These are phyloP conservation scores for Periconia sp. DNA, from an alignment of 2,329 filamentous ascomycete genomes.

Conservation along the genomic window DNA sequence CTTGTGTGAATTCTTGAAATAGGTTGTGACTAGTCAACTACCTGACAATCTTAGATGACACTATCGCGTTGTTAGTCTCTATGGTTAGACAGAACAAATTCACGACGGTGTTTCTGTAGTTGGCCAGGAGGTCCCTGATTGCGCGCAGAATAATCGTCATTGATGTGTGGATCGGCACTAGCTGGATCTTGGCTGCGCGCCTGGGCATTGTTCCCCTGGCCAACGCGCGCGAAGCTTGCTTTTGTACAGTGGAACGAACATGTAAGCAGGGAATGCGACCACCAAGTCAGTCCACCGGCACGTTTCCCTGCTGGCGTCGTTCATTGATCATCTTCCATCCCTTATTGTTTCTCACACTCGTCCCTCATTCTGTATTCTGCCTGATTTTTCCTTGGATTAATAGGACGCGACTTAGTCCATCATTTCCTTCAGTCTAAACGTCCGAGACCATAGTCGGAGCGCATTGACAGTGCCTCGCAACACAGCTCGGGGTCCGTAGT, in stretches of 20 bases:
- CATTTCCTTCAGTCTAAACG: background rate
- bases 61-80: too few relatives aligned
- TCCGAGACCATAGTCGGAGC: background rate
- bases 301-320: background rate
- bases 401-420: background rate
- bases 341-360: too few relatives aligned
- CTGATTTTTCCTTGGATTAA: too few relatives aligned
- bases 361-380: too few relatives aligned
- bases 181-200: background rate
- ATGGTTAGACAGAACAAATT: too few relatives aligned
- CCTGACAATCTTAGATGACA: too few relatives aligned
- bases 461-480: background rate
- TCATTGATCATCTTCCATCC: too few relatives aligned
- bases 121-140: too few relatives aligned
- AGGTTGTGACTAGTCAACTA: too few relatives aligned
- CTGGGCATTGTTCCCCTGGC: background rate
- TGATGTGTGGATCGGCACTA: background rate
- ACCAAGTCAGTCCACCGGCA: background rate
- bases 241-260: background rate
- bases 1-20: too few relatives aligned
- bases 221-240: background rate
- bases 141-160: background rate
- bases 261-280: background rate
- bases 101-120: too few relatives aligned
- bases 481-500: too few relatives aligned